Evolutionary conservation across 257 asterid genomes (phyloP).

Genomic region (Solanum habrochaites): DNA sequence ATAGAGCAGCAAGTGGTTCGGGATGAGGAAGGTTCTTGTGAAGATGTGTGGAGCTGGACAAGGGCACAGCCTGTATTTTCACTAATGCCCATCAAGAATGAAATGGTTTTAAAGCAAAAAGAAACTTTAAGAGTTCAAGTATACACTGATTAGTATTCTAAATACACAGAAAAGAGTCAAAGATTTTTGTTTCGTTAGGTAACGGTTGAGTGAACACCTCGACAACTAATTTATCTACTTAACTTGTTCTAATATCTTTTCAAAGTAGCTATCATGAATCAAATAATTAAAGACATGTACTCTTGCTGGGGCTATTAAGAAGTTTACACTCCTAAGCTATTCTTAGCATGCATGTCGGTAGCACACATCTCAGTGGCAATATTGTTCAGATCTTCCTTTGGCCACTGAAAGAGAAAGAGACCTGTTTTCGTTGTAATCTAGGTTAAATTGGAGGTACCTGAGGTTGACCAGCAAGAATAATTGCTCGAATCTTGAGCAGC

Average conservation of each 20-base stretch:
- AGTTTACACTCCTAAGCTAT: not conserved
- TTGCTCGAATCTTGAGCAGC: conserved; percentile 72
- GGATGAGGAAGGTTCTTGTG: not conserved
- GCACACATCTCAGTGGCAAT: not conserved
- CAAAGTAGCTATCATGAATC: not conserved
- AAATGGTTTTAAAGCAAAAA: not conserved
- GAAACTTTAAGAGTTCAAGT: not conserved
- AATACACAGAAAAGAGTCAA: not conserved
- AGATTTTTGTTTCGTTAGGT: not conserved
- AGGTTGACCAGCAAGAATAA: conserved; percentile 86
- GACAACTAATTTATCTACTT: not conserved
- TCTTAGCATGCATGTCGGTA: not conserved
- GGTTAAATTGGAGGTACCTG: conserved; percentile 38
- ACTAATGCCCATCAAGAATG: not conserved
- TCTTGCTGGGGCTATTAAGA: not conserved
- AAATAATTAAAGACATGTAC: not conserved
- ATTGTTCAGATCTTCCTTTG: not conserved
- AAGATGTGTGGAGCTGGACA: not conserved
- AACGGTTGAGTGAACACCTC: not conserved
- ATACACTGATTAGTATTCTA: not conserved
- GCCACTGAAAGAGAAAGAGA: not conserved
- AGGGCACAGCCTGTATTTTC: not conserved
- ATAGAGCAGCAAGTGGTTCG: not conserved
- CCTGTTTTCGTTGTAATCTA: not conserved
- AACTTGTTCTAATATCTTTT: not conserved